Evolutionary conservation across 768 basidiomycete species (phyloP), one percentile per base, ranked within the genome.

Genomic region (Pulveroboletus frians): DNA sequence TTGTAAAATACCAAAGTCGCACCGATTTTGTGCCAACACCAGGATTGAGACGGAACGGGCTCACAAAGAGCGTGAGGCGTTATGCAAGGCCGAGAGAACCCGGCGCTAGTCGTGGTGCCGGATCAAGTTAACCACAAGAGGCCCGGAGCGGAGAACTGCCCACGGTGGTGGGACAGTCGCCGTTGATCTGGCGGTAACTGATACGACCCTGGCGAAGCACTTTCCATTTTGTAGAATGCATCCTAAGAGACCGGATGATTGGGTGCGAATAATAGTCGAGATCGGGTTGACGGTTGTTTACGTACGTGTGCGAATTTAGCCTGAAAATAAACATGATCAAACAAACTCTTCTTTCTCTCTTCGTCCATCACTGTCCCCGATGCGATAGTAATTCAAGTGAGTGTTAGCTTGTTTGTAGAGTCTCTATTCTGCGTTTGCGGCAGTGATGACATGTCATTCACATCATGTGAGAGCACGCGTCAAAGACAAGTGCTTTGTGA

Each of bases 401-500:
- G 69, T 58, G 1, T 45, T 9, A 46, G 13, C 42, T 45, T n/a
- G 31, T 18, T 36, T 9, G 41, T 13, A 5, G 5, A 39, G 15
- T n/a, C 37, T 37, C 51, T 14, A 37, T 45, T 58, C 47, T 37
- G 43, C 23, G 47, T 53, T 18, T 58, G 49, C 58, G 63, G 62
- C 68, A 38, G 62, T 76, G 81, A 83, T 83, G 79, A 76, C 73
- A 74, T 44, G 69, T 64, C 71, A 83, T 86, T 84, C 83, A 83
- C 81, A 85, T 84, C 85, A 80, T 81, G 78, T 71, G 84, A 88
- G 77, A 71, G 63, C 65, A 65, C 67, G 59, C 63, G 57, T 64
- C 66, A 69, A 45, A 51, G 66, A 59, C 66, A 67, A 66, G 61
- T 66, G 70, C 65, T 74, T 75, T 47, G 61, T 81, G 83, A 81